Evolutionary conservation across 768 basidiomycete genomes (phyloP), one percentile per base, ranked within the genome.

Genomic region (Pholiota molesta): DNA sequence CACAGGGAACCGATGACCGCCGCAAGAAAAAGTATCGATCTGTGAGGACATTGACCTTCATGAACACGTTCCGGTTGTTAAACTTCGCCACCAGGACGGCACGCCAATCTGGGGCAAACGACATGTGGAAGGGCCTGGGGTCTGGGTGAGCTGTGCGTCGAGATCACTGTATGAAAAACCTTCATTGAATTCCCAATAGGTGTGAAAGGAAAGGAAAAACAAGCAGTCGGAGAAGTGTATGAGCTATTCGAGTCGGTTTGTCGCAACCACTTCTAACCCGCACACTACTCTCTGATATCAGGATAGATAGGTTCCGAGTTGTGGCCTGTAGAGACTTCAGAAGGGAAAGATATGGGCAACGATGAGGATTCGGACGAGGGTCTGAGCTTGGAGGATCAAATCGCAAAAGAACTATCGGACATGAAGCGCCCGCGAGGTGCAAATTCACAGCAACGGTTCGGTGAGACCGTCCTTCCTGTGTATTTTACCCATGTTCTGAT

Each of bases 141-240:
- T 95, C 19, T 95, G 93, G 92, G 90, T 86, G 10, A 92, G 88
- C 68, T 94, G 91, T 80, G 69, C 68, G 81, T 71, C 2, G 23
- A 26, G 53, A 37, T 23, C 44, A 39, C 54, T 52, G 19, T 42
- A 4, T 52, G 13, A 16, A 39, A 47, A 52, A 28, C 28, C 21
- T 44, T 59, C 42, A 40, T 28, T 42, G 49, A 49, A 64, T 40
- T 17, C 52, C 49, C 14, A 23, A 9, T 57, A 85, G 83, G 83
- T 66, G 83, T 92, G 31, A 92, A 89, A 72, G 93, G 93, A 19
- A 94, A 89, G 66, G 94, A 95, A 72, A 89, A 84, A 64, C 88
- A 88, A 68, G 83, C 90, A 0, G 83, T 92, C 4, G 86, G 88
- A 39, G 93, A 95, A 70, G 73, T 92, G 37, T 89, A 88, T 64